phyloP scores from a whole-genome alignment of 1,284 basidiomycete genomes.

The Rugosomyces carneus region DNA sequence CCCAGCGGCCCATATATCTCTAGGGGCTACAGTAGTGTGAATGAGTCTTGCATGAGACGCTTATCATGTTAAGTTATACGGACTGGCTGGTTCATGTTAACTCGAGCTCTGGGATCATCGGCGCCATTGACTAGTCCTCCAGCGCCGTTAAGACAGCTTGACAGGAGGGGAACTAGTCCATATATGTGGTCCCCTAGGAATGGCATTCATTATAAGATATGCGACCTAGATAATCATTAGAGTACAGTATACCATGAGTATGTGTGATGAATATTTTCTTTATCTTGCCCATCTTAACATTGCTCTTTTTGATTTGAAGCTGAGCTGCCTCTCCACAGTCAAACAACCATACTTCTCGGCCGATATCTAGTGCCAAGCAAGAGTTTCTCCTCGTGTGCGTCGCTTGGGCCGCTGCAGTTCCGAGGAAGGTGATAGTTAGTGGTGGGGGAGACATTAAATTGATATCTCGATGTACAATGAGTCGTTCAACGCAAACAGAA shows the following conservation, averaged over 20 bases:
- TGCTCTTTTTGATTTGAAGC: conserved; percentile 67
- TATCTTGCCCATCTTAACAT: conserved; percentile 73
- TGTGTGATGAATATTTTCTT: conserved; percentile 90
- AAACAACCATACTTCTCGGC: conserved; percentile 74
- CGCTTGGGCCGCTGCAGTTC: conserved; percentile 73
- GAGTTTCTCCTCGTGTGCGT: conserved; percentile 74
- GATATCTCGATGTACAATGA: too few species aligned
- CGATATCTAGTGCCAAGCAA: conserved; percentile 56
- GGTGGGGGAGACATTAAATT: background rate
- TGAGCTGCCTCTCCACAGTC: conserved; percentile 92
- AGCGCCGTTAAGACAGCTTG: conserved; percentile 61
- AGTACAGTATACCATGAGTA: conserved; percentile 65
- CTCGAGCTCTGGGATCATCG: conserved; percentile 48
- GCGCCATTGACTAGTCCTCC: conserved; percentile 57
- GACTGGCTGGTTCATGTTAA: conserved; percentile 28
- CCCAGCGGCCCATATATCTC: conserved; percentile 90
- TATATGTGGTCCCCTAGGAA: conserved; percentile 78
- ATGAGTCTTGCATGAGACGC: background rate
- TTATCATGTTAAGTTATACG: conserved; percentile 17
- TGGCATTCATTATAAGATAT: background rate
- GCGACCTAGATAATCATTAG: background rate
- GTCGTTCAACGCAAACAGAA: too few species aligned
- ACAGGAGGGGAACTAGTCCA: conserved; percentile 71
- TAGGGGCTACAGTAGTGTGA: conserved; percentile 39
- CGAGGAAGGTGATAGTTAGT: conserved; percentile 64